Evolutionary conservation across 805 yeast species (phyloP).

Genomic region (Saccharomyces paradoxus): DNA sequence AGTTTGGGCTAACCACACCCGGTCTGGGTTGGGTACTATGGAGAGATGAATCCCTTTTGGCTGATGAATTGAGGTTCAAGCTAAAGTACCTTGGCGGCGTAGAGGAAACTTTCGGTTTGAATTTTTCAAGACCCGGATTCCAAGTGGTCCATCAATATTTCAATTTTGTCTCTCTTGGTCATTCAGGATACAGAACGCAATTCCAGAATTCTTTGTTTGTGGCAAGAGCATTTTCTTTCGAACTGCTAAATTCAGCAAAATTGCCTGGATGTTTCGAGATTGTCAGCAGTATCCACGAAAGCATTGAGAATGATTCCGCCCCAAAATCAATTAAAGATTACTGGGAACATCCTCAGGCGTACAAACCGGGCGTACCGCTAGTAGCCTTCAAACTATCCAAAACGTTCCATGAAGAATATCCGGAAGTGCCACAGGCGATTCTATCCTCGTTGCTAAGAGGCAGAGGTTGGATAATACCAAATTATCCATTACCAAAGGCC

Average conservation of each 20-base stretch:
- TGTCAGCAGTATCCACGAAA: constrained; percentile 70
- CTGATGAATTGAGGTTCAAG: constrained; percentile 66
- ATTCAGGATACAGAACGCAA: constrained; percentile 56
- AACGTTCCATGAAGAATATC: constrained; percentile 48
- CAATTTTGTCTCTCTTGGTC: constrained; percentile 65
- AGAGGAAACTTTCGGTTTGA: constrained; percentile 78
- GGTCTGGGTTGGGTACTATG: constrained; percentile 92
- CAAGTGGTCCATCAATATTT: constrained; percentile 84
- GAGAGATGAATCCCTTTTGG: constrained; percentile 56
- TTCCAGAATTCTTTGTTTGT: constrained; percentile 59
- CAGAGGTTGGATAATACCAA: constrained; percentile 83
- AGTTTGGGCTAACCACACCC: constrained; percentile 82
- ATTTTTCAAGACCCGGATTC: constrained; percentile 88
- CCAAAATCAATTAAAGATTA: constrained; percentile 22
- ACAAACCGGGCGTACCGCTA: constrained; percentile 76
- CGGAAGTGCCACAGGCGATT: constrained; percentile 75
- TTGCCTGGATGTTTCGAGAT: constrained; percentile 60
- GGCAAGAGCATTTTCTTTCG: constrained; percentile 49
- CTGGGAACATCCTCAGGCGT: constrained; percentile 36
- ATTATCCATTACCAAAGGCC: constrained; percentile 67
- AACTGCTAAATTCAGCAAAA: constrained; percentile 50
- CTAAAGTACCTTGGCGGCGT: constrained; percentile 80
- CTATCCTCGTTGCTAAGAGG: constrained; percentile 65
- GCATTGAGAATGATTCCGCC: constrained; percentile 29
- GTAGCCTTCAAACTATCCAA: constrained; percentile 74